Evolutionary conservation across 768 basidiomycete genomes (phyloP).

Genomic region (Amanita pallidorosea): DNA sequence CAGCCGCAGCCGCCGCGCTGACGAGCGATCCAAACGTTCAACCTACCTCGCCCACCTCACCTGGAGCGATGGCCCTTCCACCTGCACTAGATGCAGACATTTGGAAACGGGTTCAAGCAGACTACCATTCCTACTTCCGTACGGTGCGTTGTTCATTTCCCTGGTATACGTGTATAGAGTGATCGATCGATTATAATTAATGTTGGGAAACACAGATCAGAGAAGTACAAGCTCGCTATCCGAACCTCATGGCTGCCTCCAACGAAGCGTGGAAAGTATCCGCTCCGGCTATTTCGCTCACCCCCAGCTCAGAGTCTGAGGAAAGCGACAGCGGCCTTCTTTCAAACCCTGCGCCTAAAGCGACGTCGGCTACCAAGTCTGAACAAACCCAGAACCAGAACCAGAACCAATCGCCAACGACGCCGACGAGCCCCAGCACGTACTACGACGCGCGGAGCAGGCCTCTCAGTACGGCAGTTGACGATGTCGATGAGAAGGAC

Average conservation of each 20-base stretch:
- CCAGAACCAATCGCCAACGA: neutral
- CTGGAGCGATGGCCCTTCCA: neutral
- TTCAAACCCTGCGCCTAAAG: neutral
- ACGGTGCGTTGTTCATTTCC: slow-evolving; percentile 11
- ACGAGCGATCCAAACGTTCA: slow-evolving; percentile 4
- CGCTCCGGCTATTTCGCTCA: neutral
- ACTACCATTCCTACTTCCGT: slow-evolving; percentile 3
- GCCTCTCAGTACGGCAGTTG: neutral
- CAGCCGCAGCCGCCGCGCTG: slow-evolving; percentile 7
- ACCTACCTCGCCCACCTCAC: slow-evolving; percentile 1
- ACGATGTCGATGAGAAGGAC: neutral
- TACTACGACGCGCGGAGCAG: slow-evolving; percentile 4
- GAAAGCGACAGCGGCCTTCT: neutral
- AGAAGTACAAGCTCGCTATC: slow-evolving; percentile 16
- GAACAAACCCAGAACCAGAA: neutral
- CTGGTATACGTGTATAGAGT: too few relatives aligned
- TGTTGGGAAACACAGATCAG: slow-evolving; percentile 13
- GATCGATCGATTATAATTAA: neutral
- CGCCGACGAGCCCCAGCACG: slow-evolving; percentile 1
- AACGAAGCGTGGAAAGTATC: slow-evolving; percentile 17
- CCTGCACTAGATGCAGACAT: slow-evolving; percentile 1
- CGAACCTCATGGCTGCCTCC: slow-evolving; percentile 16
- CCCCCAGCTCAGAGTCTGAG: neutral
- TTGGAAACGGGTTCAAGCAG: neutral
- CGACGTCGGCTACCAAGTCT: neutral